Conservation (phyloP, 2,329 filamentous ascomycete genomes). For the Botrytis fabae region DNA sequence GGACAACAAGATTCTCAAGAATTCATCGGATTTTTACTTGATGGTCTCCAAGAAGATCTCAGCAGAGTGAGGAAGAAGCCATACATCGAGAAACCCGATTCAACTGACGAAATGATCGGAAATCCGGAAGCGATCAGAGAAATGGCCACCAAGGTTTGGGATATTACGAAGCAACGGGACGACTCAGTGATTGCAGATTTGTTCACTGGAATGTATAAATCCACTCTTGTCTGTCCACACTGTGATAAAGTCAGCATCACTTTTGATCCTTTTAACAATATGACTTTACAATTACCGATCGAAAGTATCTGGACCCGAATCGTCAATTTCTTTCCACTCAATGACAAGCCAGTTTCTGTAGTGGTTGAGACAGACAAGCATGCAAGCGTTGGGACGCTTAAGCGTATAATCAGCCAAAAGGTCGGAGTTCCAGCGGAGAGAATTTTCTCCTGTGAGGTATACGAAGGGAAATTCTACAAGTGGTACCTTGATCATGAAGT, state of each 20-base stretch:
- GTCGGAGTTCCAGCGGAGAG: slow-evolving; percentile 64
- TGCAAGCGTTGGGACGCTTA: slow-evolving; percentile 66
- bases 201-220: slow-evolving; percentile 98
- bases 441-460: slow-evolving; percentile 81
- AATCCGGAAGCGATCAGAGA: slow-evolving; percentile 76
- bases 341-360: slow-evolving; percentile 68
- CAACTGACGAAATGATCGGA: slow-evolving; percentile 91
- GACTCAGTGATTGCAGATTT: slow-evolving; percentile 94
- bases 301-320: slow-evolving; percentile 77
- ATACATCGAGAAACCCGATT: slow-evolving; percentile 96
- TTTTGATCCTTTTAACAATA: slow-evolving; percentile 94
- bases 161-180: slow-evolving; percentile 88
- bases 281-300: slow-evolving; percentile 87
- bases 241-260: slow-evolving; percentile 98
- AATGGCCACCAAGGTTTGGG: slow-evolving; percentile 86
- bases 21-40: slow-evolving; percentile 90
- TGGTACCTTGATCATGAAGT: slow-evolving; percentile 70
- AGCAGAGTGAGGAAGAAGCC: slow-evolving; percentile 94
- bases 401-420: slow-evolving; percentile 67
- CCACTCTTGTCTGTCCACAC: slow-evolving; percentile 85
- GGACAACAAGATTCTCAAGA: slow-evolving; percentile 98
- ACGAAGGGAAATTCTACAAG: slow-evolving; percentile 82
- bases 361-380: slow-evolving; percentile 80
- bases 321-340: slow-evolving; percentile 76
- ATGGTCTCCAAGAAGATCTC: slow-evolving; percentile 91